A percentile compares a stretch with the other conserved stretches of the same genome.
These are phyloP conservation scores for Santalum album DNA, from an alignment of 164 flowering plant species.

Conservation along the genomic window DNA sequence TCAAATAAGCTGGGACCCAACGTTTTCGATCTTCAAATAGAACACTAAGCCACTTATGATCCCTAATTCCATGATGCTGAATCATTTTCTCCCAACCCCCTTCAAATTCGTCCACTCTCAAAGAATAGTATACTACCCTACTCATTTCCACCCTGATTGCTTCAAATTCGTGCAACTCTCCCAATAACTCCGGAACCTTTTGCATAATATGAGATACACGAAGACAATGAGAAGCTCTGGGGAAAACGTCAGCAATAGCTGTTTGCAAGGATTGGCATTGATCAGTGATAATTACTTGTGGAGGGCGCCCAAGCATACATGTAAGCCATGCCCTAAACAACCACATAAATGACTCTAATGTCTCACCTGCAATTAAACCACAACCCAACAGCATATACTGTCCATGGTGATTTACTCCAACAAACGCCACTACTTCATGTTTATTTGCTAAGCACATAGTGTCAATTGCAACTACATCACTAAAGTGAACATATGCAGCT, in stretches of 20 bases:
- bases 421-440: slow-evolving; percentile 30
- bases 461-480: slow-evolving; percentile 47
- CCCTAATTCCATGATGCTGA: slow-evolving; percentile 25
- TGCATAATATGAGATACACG: slow-evolving; percentile 28
- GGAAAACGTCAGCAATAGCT: slow-evolving; percentile 40
- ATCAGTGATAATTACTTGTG: slow-evolving; percentile 36
- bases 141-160: slow-evolving; percentile 18
- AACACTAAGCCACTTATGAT: slow-evolving; percentile 27
- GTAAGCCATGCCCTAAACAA: slow-evolving; percentile 53
- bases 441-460: slow-evolving; percentile 28
- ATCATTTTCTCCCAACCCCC: slow-evolving; percentile 39
- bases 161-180: slow-evolving; percentile 26
- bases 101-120: slow-evolving; percentile 37
- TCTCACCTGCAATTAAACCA: slow-evolving; percentile 38
- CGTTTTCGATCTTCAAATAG: slow-evolving; percentile 36
- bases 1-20: slow-evolving; percentile 42
- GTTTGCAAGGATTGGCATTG: slow-evolving; percentile 24
- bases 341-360: slow-evolving; percentile 41
- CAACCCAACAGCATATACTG: slow-evolving; percentile 41
- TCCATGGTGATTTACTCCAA: slow-evolving; percentile 49
- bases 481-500: slow-evolving; percentile 32
- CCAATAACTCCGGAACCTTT: slow-evolving; percentile 21
- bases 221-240: slow-evolving; percentile 36
- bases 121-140: slow-evolving; percentile 23
- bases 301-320: slow-evolving; percentile 40